phyloP scores from a whole-genome alignment of 2,329 filamentous ascomycete species.

The Paracamarosporium sp. region DNA sequence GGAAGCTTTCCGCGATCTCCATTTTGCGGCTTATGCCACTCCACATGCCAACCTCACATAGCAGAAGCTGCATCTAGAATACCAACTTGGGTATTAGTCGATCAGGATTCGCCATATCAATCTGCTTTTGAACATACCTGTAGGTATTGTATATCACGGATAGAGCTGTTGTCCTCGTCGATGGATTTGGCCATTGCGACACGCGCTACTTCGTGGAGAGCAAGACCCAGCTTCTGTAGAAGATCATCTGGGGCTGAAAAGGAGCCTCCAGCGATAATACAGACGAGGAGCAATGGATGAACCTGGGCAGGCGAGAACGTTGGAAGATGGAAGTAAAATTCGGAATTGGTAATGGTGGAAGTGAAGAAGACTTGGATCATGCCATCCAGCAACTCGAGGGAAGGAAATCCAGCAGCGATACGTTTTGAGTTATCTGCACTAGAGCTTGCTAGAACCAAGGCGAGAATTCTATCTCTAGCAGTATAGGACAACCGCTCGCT shows the following conservation, averaged over 20 bases:
- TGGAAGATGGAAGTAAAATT: constrained; percentile 67
- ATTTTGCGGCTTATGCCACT: constrained; percentile 66
- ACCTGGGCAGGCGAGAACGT: constrained; percentile 64
- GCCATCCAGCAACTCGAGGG: constrained; percentile 65
- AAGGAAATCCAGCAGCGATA: constrained; percentile 68
- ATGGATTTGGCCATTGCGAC: constrained; percentile 49
- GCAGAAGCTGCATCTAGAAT: constrained; percentile 51
- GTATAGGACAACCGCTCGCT: constrained; percentile 50
- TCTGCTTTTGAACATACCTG: constrained; percentile 22
- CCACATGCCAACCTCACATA: constrained; percentile 63
- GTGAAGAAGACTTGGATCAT: constrained; percentile 68
- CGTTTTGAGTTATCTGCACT: constrained; percentile 57
- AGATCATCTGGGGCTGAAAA: constrained; percentile 62
- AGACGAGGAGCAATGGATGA: constrained; percentile 65
- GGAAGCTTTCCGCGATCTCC: constrained; percentile 65
- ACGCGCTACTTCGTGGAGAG: constrained; percentile 57
- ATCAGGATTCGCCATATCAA: no score
- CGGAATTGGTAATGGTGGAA: constrained; percentile 62
- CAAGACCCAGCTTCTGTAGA: constrained; percentile 66
- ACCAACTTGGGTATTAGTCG: neutral
- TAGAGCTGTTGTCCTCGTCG: constrained; percentile 58
- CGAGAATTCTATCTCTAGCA: constrained; percentile 66
- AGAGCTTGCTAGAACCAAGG: constrained; percentile 67
- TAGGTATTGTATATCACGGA: constrained; percentile 59
- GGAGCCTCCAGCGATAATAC: constrained; percentile 67